Conservation (phyloP, 1,284 basidiomycete genomes). For the Pseudozyma tsukubaensis region DNA sequence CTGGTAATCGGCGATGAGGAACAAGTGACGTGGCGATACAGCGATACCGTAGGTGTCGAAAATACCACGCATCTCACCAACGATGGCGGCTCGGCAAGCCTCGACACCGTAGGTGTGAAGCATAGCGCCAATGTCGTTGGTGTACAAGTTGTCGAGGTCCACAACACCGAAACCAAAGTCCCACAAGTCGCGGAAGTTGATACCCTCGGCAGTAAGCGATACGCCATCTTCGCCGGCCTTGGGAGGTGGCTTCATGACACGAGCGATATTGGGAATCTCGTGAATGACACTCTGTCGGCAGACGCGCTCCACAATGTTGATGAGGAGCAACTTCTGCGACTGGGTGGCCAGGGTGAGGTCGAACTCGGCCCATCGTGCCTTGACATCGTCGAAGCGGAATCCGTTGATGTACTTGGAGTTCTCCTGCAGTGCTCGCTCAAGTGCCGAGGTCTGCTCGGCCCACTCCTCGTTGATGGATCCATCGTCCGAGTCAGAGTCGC, state of each 20-base stretch:
- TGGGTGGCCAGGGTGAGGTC: slow-evolving; percentile 59
- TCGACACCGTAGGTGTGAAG: slow-evolving; percentile 81
- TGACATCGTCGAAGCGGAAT: slow-evolving; percentile 78
- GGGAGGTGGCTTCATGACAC: slow-evolving; percentile 61
- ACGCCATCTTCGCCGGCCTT: slow-evolving; percentile 53
- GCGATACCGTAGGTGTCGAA: slow-evolving; percentile 96
- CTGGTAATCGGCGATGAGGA: slow-evolving; percentile 98
- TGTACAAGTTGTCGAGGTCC: slow-evolving; percentile 85
- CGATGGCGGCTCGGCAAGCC: slow-evolving; percentile 70
- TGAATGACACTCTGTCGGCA: slow-evolving; percentile 64
- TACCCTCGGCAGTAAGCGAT: slow-evolving; percentile 65
- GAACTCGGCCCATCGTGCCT: slow-evolving; percentile 71
- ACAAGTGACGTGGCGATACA: slow-evolving; percentile 92
- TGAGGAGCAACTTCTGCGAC: slow-evolving; percentile 66
- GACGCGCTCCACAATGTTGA: slow-evolving; percentile 67
- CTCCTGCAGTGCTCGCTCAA: slow-evolving; percentile 72
- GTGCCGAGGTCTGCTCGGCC: slow-evolving; percentile 66
- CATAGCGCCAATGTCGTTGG: slow-evolving; percentile 95
- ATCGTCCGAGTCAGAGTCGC: slow-evolving; percentile 55
- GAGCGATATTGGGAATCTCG: slow-evolving; percentile 64
- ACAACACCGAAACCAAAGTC: slow-evolving; percentile 82
- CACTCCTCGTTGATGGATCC: slow-evolving; percentile 61
- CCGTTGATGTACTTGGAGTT: slow-evolving; percentile 72
- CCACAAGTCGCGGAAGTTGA: slow-evolving; percentile 91
- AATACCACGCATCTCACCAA: slow-evolving; percentile 85